Evolutionary conservation across 805 yeast species (phyloP).

Genomic region (Pichia thaimueangensis): DNA sequence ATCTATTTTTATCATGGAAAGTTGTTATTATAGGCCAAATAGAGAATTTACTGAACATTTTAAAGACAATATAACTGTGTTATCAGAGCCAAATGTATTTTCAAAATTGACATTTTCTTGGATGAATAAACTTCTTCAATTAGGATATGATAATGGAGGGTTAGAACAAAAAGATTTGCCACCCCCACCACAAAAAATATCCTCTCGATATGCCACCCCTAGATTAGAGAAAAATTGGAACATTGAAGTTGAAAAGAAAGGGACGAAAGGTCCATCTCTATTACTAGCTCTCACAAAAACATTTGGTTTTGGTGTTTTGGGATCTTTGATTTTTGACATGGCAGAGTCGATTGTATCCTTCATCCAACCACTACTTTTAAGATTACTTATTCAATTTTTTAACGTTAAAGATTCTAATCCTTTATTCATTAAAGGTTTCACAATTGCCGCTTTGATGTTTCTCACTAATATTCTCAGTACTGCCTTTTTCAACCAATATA

Average conservation of each 20-base stretch:
- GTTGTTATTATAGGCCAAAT: conserved; percentile 33
- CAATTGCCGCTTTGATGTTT: conserved; percentile 62
- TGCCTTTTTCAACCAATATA: conserved; percentile 60
- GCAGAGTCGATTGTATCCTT: conserved; percentile 35
- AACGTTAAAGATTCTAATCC: conserved; percentile 25
- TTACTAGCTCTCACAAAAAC: conserved; percentile 32
- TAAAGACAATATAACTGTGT: conserved; percentile 23
- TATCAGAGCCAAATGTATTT: conserved; percentile 48
- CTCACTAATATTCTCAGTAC: conserved; percentile 54
- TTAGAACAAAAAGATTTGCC: conserved; percentile 36
- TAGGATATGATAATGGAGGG: conserved; percentile 44
- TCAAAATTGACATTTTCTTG: conserved; percentile 77
- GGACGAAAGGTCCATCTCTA: conserved; percentile 21
- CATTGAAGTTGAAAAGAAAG: conserved; percentile 17
- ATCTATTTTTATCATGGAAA: conserved; percentile 35
- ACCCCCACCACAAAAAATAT: conserved; percentile 33
- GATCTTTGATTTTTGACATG: conserved; percentile 34
- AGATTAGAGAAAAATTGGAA: conserved; percentile 29
- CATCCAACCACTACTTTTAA: conserved; percentile 52
- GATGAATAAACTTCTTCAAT: conserved; percentile 82
- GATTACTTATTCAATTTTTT: conserved; percentile 43
- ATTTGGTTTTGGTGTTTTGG: conserved; percentile 32
- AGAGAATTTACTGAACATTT: conserved; percentile 31
- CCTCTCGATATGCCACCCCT: conserved; percentile 30
- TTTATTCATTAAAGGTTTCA: conserved; percentile 53